phyloP scores from a whole-genome alignment of 1,139 yeast species.

The Pichia sp. region DNA sequence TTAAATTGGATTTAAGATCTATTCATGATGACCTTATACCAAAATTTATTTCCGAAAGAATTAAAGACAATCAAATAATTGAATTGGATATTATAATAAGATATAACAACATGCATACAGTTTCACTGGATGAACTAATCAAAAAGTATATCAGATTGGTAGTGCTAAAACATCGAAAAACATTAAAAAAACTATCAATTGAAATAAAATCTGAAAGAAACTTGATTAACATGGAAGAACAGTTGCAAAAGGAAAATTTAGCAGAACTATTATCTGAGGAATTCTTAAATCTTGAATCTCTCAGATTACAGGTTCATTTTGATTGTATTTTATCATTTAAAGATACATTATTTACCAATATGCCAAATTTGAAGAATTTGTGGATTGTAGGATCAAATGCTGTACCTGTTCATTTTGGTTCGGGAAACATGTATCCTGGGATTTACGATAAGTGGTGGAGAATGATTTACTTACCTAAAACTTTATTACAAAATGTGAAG shows the following conservation, averaged over 20 bases:
- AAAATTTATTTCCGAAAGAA: slow-evolving; percentile 30
- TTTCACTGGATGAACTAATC: slow-evolving; percentile 28
- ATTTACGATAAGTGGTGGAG: slow-evolving; percentile 53
- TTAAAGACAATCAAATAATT: slow-evolving; percentile 22
- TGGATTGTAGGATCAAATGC: slow-evolving; percentile 47
- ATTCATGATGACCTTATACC: slow-evolving; percentile 39
- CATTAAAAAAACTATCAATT: slow-evolving; percentile 36
- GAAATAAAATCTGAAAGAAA: slow-evolving; percentile 36
- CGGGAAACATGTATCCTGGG: slow-evolving; percentile 49
- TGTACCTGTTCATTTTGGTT: slow-evolving; percentile 51
- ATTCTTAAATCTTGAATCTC: slow-evolving; percentile 22
- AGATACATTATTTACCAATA: slow-evolving; percentile 16
- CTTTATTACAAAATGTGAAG: slow-evolving; percentile 23
- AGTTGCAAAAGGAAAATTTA: slow-evolving; percentile 25
- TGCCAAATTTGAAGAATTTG: slow-evolving; percentile 34
- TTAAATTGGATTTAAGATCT: slow-evolving; percentile 43
- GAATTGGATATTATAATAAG: slow-evolving; percentile 41
- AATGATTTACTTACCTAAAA: slow-evolving; percentile 42
- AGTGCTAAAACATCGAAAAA: slow-evolving; percentile 26
- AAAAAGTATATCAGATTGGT: slow-evolving; percentile 30
- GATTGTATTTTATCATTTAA: slow-evolving; percentile 25
- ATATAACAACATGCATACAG: slow-evolving; percentile 35
- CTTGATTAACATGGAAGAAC: slow-evolving; percentile 29
- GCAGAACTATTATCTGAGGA: slow-evolving; percentile 5
- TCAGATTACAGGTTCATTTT: slow-evolving; percentile 36